Evolutionary conservation across 2,329 filamentous ascomycete genomes (phyloP).

Genomic region (Colletotrichum sp.): DNA sequence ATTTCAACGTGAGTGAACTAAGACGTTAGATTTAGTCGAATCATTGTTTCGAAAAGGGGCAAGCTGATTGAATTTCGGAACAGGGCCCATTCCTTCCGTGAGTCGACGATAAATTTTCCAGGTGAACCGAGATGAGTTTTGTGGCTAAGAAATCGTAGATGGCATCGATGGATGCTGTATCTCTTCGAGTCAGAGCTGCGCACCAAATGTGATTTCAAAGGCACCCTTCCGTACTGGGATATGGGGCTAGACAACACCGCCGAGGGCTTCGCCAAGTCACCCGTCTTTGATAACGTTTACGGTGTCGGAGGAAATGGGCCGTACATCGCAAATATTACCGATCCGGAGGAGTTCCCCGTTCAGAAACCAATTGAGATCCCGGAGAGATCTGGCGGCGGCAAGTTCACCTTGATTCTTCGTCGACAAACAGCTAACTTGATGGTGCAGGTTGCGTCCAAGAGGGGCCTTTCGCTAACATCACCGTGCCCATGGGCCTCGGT

Average conservation of each 20-base stretch:
- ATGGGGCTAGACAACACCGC: not conserved
- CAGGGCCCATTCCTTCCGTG: not conserved
- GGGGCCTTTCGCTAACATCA: not conserved
- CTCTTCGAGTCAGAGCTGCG: slow-evolving; percentile 25
- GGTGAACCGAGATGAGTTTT: no score
- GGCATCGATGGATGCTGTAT: not conserved
- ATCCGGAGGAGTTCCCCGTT: not conserved
- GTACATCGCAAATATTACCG: not conserved
- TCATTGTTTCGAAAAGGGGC: rapidly evolving
- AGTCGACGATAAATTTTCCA: no score
- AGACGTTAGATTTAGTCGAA: not conserved
- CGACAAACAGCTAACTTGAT: rapidly evolving
- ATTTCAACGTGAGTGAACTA: slow-evolving; percentile 10
- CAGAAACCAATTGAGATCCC: not conserved
- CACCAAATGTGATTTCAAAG: slow-evolving; percentile 26
- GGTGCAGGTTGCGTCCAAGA: not conserved
- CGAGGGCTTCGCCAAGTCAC: slow-evolving; percentile 11
- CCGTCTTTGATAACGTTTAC: slow-evolving; percentile 16
- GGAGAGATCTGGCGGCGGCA: not conserved
- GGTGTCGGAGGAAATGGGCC: slow-evolving; percentile 22
- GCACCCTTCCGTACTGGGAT: slow-evolving; percentile 7
- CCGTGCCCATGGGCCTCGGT: not conserved
- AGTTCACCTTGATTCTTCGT: rapidly evolving
- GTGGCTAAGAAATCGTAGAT: not conserved
- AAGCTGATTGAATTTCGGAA: not conserved